phyloP scores from a whole-genome alignment of 495 filamentous ascomycete genomes.

The Aspergillus affinis region DNA sequence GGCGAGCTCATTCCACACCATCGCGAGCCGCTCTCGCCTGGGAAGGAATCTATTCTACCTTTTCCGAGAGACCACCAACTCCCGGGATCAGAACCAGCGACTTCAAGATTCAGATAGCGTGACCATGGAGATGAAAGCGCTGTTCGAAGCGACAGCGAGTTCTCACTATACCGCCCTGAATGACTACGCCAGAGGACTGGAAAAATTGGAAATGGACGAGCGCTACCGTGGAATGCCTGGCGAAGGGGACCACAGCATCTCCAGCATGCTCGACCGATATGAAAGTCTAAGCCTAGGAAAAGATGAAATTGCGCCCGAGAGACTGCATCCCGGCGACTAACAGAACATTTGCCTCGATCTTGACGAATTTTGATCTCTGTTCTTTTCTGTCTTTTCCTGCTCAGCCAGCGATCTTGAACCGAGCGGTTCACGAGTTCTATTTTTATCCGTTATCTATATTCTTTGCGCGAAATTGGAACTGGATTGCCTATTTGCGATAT shows the following conservation, averaged over 20 bases:
- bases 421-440: no score
- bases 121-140: constrained; percentile 36
- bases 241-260: constrained; percentile 25
- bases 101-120: constrained; percentile 25
- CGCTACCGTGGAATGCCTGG: constrained; percentile 34
- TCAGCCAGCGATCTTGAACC: no score
- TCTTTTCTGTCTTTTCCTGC: neutral
- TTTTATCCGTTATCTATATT: no score
- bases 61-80: constrained; percentile 38
- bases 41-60: constrained; percentile 44
- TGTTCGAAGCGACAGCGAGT: constrained; percentile 29
- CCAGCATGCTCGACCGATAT: constrained; percentile 46
- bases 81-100: constrained; percentile 33
- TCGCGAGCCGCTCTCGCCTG: constrained; percentile 40
- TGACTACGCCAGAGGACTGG: constrained; percentile 37
- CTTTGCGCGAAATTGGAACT: neutral
- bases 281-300: constrained; percentile 45
- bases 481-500: neutral
- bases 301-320: constrained; percentile 31
- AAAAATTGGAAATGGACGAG: constrained; percentile 37
- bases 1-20: constrained; percentile 36
- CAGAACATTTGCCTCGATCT: neutral
- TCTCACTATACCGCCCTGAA: constrained; percentile 11
- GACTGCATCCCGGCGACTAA: constrained; percentile 8
- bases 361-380: neutral